A percentile compares a stretch with the other conserved stretches of the same genome.
Conservation (phyloP, 306 rosid species). For the Amphicarpaea edgeworthii region DNA sequence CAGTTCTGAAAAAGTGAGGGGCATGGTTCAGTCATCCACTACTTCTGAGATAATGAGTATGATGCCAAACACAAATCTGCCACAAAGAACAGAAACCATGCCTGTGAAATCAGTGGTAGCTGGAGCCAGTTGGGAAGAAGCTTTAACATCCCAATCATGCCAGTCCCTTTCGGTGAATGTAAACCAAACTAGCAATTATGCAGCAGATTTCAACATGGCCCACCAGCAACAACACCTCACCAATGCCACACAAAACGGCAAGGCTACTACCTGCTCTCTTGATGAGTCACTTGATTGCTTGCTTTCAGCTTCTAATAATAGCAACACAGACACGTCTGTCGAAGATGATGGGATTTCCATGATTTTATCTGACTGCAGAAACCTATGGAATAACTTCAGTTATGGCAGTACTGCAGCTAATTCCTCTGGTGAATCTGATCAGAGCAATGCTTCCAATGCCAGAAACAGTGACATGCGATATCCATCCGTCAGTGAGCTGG, state of each 20-base stretch:
- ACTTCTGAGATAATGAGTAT: slow-evolving; percentile 37
- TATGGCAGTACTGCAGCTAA: slow-evolving; percentile 46
- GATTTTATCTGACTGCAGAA: slow-evolving; percentile 69
- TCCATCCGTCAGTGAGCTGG: slow-evolving; percentile 42
- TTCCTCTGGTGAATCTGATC: slow-evolving; percentile 76
- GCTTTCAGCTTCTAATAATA: slow-evolving; percentile 50
- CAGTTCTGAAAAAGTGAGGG: slow-evolving; percentile 34
- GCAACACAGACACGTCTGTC: slow-evolving; percentile 49
- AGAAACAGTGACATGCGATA: slow-evolving; percentile 50
- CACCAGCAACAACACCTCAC: slow-evolving; percentile 46
- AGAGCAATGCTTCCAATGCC: slow-evolving; percentile 50
- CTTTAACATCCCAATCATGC: slow-evolving; percentile 45
- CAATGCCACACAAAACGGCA: slow-evolving; percentile 42
- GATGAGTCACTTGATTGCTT: slow-evolving; percentile 59
- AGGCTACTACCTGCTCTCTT: slow-evolving; percentile 44
- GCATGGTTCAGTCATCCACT: slow-evolving; percentile 26
- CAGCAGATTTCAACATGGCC: slow-evolving; percentile 53
- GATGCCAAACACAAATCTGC: slow-evolving; percentile 43
- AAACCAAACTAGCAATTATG: slow-evolving; percentile 42
- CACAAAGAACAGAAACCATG: slow-evolving; percentile 38
- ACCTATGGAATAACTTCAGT: slow-evolving; percentile 63
- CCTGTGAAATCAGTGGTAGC: slow-evolving; percentile 30
- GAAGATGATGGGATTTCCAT: slow-evolving; percentile 71
- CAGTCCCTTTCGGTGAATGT: slow-evolving; percentile 40
- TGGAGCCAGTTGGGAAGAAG: slow-evolving; percentile 50